Percentiles rank a stretch among this genome's conserved stretches.
Conservation (phyloP, 306 rosid genomes). For the Cercis canadensis region DNA sequence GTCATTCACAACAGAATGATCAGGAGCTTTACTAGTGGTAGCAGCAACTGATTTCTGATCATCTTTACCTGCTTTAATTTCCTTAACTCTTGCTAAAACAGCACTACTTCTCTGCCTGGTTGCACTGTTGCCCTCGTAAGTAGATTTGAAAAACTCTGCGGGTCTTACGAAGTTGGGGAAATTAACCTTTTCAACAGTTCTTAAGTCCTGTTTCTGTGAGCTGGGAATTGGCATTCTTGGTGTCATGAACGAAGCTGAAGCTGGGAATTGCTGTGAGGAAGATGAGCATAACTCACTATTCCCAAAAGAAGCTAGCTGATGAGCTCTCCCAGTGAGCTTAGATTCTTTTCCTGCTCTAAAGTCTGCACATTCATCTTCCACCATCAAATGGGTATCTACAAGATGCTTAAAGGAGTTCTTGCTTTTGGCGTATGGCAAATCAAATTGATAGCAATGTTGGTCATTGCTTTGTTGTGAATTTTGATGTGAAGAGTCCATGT, state of each 20-base stretch:
- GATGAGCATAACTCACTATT: conserved; percentile 12
- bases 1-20: conserved; percentile 28
- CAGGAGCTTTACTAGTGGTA: background rate
- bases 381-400: background rate
- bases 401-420: conserved; percentile 7
- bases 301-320: background rate
- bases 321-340: background rate
- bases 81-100: conserved; percentile 22
- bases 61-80: conserved; percentile 7
- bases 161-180: conserved; percentile 48
- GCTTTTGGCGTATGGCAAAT: conserved; percentile 14
- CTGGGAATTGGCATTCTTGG: conserved; percentile 18
- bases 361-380: conserved; percentile 16
- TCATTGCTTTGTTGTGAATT: conserved; percentile 22
- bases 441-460: conserved; percentile 13
- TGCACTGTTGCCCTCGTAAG: conserved; percentile 23
- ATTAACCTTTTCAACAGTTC: conserved; percentile 31
- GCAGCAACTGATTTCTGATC: conserved; percentile 9
- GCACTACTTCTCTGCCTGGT: background rate
- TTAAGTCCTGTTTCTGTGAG: conserved; percentile 22
- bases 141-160: conserved; percentile 31
- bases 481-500: conserved; percentile 4
- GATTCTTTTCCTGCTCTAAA: conserved; percentile 11
- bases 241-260: conserved; percentile 27
- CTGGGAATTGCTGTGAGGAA: conserved; percentile 22